A percentile compares a stretch with the other conserved stretches of the same genome.
Evolutionary conservation across 345 rosid genomes (phyloP).

Genomic region (sweet orange (Citrus sinensis)): DNA sequence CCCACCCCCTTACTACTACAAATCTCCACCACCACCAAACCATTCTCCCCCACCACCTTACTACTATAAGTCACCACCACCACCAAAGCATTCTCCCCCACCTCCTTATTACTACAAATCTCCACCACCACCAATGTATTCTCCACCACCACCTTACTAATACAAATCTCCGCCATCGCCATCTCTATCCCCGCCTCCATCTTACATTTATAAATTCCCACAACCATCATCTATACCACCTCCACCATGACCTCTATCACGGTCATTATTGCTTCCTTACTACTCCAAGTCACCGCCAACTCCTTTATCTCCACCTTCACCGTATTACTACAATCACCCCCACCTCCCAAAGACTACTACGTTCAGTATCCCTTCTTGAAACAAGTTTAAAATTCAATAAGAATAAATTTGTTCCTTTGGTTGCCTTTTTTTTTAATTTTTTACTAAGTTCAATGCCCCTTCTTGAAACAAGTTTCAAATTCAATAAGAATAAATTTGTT

Average conservation of each 20-base stretch:
- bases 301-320: too few relatives aligned
- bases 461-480: neutral
- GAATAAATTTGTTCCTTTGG: neutral
- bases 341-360: slow-evolving; percentile 10
- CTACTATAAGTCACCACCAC: slow-evolving; percentile 17
- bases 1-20: neutral
- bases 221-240: neutral
- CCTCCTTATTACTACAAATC: neutral
- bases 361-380: neutral
- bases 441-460: neutral
- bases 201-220: too few relatives aligned
- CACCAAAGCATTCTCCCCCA: neutral
- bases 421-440: neutral
- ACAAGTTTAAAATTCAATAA: neutral
- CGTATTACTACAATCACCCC: too few relatives aligned
- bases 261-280: neutral
- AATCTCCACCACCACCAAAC: neutral
- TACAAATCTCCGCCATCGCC: neutral
- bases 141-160: too few relatives aligned
- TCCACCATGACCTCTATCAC: neutral
- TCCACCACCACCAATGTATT: neutral
- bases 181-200: neutral
- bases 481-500: neutral
- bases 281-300: neutral
- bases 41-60: neutral